Conservation (phyloP, 2,329 filamentous ascomycete genomes). For the Neurospora crassa region DNA sequence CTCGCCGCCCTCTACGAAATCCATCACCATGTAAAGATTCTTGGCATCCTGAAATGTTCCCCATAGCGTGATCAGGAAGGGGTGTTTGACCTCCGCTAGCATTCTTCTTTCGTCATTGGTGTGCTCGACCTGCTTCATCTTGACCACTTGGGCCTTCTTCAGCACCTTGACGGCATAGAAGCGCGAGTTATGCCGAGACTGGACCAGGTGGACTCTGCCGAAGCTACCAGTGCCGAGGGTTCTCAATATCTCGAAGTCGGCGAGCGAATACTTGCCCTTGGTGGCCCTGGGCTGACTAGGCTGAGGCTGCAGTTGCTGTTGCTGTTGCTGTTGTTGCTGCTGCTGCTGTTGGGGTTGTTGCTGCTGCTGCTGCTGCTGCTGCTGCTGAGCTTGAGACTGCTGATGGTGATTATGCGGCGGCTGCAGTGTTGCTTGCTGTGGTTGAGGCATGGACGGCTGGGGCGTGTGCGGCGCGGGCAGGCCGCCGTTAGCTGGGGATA, state of each 20-base stretch:
- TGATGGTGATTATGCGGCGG: slow-evolving; percentile 5
- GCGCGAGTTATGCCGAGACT: slow-evolving; percentile 95
- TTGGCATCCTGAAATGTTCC: slow-evolving; percentile 93
- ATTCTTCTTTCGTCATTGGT: slow-evolving; percentile 96
- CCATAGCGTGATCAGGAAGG: slow-evolving; percentile 96
- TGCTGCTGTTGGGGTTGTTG: slow-evolving; percentile 3
- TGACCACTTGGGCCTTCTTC: slow-evolving; percentile 97
- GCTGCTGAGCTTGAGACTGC: slow-evolving; percentile 16
- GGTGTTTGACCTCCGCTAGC: slow-evolving; percentile 94
- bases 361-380: slow-evolving; percentile 19
- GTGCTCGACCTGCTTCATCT: slow-evolving; percentile 99
- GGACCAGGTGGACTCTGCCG: slow-evolving; percentile 89
- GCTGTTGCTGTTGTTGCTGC: slow-evolving; percentile 13
- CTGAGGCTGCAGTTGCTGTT: slow-evolving; percentile 11
- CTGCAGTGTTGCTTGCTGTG: slow-evolving; percentile 16
- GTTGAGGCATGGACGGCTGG: slow-evolving; percentile 29
- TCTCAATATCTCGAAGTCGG: slow-evolving; percentile 80
- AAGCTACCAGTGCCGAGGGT: slow-evolving; percentile 96
- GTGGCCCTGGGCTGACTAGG: slow-evolving; percentile 53
- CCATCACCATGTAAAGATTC: slow-evolving; percentile 99
- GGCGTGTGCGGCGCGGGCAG: slow-evolving; percentile 11
- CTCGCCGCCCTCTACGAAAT: slow-evolving; percentile 97
- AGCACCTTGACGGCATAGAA: slow-evolving; percentile 98
- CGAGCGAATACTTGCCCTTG: slow-evolving; percentile 93
- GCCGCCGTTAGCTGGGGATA: slow-evolving; percentile 19